phyloP scores from a whole-genome alignment of 2,329 filamentous ascomycete species.

The Aureobasidium namibiae region DNA sequence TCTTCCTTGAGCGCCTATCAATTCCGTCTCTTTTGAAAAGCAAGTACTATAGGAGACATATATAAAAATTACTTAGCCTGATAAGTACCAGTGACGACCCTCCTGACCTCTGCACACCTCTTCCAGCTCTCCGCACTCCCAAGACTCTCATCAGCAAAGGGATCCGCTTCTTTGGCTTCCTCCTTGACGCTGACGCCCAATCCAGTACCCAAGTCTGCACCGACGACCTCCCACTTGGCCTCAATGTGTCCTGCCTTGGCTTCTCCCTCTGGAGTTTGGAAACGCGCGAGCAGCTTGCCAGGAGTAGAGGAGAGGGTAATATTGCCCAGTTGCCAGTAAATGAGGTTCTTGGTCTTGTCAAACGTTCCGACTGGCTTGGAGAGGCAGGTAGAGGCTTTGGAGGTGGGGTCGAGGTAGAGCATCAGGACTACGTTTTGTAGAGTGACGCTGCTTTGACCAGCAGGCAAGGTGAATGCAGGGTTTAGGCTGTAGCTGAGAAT shows the following conservation, averaged over 20 bases:
- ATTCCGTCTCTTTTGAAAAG: background rate
- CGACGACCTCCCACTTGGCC: constrained; percentile 65
- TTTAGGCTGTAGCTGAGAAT: constrained; percentile 81
- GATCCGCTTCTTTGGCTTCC: constrained; percentile 32
- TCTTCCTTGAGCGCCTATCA: too few species aligned
- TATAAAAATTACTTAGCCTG: constrained; percentile 3
- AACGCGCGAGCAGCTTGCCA: constrained; percentile 74
- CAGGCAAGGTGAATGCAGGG: constrained; percentile 50
- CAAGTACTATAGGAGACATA: background rate
- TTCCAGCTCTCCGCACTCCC: constrained; percentile 7
- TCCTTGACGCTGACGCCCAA: constrained; percentile 56
- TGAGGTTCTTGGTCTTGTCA: constrained; percentile 63
- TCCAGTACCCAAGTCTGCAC: constrained; percentile 39
- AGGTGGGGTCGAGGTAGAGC: constrained; percentile 55
- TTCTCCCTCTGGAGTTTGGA: constrained; percentile 59
- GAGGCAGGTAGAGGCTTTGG: constrained; percentile 57
- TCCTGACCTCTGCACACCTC: constrained; percentile 9
- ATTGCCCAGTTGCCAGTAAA: constrained; percentile 67
- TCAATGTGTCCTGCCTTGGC: constrained; percentile 71
- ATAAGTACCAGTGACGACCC: constrained; percentile 15
- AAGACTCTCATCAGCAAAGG: constrained; percentile 14
- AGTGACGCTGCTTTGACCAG: constrained; percentile 36
- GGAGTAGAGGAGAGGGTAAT: constrained; percentile 53
- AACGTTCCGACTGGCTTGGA: constrained; percentile 76
- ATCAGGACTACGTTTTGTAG: constrained; percentile 70